Evolutionary conservation across 2,329 filamentous ascomycete genomes (phyloP).

Genomic region (Penicillium psychrosexuale): DNA sequence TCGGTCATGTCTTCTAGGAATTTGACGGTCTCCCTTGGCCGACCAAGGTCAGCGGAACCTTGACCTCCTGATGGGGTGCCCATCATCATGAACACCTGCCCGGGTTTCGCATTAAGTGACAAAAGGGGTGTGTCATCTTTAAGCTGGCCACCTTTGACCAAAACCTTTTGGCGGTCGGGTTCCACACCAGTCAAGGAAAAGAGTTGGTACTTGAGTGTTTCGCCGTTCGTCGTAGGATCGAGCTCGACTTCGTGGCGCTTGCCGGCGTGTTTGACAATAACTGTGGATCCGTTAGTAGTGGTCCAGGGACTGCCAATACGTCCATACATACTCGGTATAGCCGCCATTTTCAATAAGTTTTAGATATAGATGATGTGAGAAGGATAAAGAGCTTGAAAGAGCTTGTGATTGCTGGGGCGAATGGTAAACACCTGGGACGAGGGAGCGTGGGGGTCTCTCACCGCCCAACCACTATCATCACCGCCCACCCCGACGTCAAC

Average conservation of each 20-base stretch:
- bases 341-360: conserved; percentile 46
- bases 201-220: conserved; percentile 92
- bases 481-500: conserved; percentile 18
- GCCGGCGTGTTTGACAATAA: conserved; percentile 91
- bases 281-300: conserved; percentile 48
- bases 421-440: conserved; percentile 20
- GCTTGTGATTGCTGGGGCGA: conserved; percentile 8
- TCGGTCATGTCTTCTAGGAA: conserved; percentile 98
- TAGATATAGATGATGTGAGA: not conserved
- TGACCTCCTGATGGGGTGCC: conserved; percentile 73
- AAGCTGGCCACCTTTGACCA: conserved; percentile 89
- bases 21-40: conserved; percentile 75
- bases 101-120: conserved; percentile 78
- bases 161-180: conserved; percentile 91
- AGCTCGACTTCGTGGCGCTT: conserved; percentile 94
- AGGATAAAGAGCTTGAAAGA: conserved; percentile 9
- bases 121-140: conserved; percentile 91
- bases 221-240: conserved; percentile 77
- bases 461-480: conserved; percentile 30
- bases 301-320: not conserved
- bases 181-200: conserved; percentile 95
- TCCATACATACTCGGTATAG: conserved; percentile 51
- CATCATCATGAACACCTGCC: conserved; percentile 93
- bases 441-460: conserved; percentile 32
- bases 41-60: conserved; percentile 57